Conservation (phyloP, 805 yeast species). For the Candida silvicultrix region DNA sequence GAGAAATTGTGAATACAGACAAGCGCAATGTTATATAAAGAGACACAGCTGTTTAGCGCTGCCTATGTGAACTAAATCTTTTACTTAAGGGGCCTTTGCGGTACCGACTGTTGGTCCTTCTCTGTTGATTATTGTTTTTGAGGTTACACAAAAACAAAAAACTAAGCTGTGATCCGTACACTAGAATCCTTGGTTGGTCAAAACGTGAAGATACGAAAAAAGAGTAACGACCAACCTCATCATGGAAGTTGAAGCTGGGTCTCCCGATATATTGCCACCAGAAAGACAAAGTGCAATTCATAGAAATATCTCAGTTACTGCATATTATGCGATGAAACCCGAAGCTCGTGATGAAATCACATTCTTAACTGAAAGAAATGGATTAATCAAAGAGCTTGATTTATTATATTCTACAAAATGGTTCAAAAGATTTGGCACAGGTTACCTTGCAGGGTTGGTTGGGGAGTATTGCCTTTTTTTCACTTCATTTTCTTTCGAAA, state of each 20-base stretch:
- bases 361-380: not conserved
- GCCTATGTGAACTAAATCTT: too few species aligned
- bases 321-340: not conserved
- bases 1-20: not conserved
- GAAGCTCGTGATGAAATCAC: not conserved
- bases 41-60: too few species aligned
- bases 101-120: too few species aligned
- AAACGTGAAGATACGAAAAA: too few species aligned
- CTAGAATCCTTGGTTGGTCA: too few species aligned
- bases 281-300: not conserved
- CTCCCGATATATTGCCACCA: not conserved
- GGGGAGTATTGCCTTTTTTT: slow-evolving; percentile 11
- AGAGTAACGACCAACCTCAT: too few species aligned
- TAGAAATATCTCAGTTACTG: not conserved
- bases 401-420: not conserved
- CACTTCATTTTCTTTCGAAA: slow-evolving; percentile 10
- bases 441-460: slow-evolving; percentile 1
- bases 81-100: too few species aligned
- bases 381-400: not conserved
- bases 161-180: too few species aligned
- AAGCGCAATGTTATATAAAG: not conserved
- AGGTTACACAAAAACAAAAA: not conserved
- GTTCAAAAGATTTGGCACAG: not conserved
- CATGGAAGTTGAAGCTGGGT: not conserved
- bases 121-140: too few species aligned